Evolutionary conservation across 106 monocot genomes (phyloP).

Genomic region (Acorus calamus): DNA sequence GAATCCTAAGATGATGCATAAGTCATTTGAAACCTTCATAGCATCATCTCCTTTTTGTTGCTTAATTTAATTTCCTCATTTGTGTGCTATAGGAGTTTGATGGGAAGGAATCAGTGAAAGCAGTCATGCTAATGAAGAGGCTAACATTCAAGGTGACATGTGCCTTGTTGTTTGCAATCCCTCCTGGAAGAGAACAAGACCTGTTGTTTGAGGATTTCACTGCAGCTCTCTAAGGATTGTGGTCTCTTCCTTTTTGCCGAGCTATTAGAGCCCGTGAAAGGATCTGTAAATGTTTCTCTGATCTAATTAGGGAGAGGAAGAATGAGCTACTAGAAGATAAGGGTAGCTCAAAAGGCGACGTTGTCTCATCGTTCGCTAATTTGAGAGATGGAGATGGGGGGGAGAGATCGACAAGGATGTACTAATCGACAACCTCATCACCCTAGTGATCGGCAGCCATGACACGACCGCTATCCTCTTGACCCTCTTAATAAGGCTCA

Average conservation of each 20-base stretch:
- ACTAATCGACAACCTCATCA: constrained; percentile 4
- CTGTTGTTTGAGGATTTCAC: constrained; percentile 2
- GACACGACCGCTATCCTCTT: constrained; percentile 10
- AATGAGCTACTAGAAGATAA: constrained; percentile 1
- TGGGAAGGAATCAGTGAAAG: background rate
- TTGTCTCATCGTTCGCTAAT: background rate
- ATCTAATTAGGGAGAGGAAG: constrained; percentile 2
- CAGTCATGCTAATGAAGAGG: constrained; percentile 8
- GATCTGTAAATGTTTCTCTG: background rate
- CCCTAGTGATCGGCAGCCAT: constrained; percentile 12
- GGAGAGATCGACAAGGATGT: background rate
- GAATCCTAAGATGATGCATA: too few species aligned
- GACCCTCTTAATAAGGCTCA: constrained; percentile 2
- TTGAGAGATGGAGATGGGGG: constrained; percentile 2
- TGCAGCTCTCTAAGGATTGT: constrained; percentile 7
- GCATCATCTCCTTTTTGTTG: too few species aligned
- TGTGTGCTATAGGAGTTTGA: constrained; percentile 4
- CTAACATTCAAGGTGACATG: constrained; percentile 12
- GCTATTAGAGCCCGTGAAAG: constrained; percentile 1
- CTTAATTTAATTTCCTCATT: too few species aligned
- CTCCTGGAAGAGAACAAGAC: constrained; percentile 1
- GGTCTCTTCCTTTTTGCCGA: constrained; percentile 6
- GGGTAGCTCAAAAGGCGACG: background rate
- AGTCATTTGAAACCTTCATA: too few species aligned
- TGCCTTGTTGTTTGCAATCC: background rate